Evolutionary conservation across 208 protist genomes (phyloP).

Genomic region (Endotrypanum monterogeii): DNA sequence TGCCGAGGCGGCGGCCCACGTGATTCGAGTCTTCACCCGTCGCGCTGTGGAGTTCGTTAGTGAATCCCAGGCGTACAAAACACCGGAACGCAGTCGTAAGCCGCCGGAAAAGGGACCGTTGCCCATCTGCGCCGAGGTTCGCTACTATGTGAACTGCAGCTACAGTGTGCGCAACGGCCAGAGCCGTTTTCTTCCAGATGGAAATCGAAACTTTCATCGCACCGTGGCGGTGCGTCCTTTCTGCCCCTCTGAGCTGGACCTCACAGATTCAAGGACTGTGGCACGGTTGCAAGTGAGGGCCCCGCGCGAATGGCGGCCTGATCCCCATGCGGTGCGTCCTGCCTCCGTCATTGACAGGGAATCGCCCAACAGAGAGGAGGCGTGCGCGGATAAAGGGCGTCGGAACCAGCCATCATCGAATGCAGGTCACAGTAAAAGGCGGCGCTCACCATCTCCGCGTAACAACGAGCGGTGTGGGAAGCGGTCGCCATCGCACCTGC

Average conservation of each 20-base stretch:
- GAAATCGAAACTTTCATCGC: constrained; percentile 32
- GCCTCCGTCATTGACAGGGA: constrained; percentile 8
- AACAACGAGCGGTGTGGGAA: background rate
- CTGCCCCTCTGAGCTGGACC: constrained; percentile 11
- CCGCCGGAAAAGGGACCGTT: background rate
- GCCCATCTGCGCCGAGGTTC: constrained; percentile 38
- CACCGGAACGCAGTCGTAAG: background rate
- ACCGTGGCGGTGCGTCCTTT: constrained; percentile 20
- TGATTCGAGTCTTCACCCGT: constrained; percentile 38
- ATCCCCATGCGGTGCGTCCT: constrained; percentile 17
- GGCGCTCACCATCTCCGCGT: constrained; percentile 3
- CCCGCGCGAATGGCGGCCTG: constrained; percentile 28
- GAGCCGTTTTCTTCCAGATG: constrained; percentile 15
- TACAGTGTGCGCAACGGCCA: constrained; percentile 27
- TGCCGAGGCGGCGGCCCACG: constrained; percentile 28
- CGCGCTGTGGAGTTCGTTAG: constrained; percentile 33
- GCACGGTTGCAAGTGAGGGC: constrained; percentile 9
- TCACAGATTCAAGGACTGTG: background rate
- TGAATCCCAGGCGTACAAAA: constrained; percentile 17
- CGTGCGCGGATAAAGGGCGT: background rate
- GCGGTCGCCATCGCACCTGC: constrained; percentile 2
- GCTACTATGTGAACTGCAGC: constrained; percentile 34
- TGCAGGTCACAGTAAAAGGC: background rate
- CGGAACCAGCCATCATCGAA: background rate
- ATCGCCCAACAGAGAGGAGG: background rate